These are phyloP conservation scores for Brassica carinata DNA, from an alignment of 345 rosid species.

Conservation along the genomic window DNA sequence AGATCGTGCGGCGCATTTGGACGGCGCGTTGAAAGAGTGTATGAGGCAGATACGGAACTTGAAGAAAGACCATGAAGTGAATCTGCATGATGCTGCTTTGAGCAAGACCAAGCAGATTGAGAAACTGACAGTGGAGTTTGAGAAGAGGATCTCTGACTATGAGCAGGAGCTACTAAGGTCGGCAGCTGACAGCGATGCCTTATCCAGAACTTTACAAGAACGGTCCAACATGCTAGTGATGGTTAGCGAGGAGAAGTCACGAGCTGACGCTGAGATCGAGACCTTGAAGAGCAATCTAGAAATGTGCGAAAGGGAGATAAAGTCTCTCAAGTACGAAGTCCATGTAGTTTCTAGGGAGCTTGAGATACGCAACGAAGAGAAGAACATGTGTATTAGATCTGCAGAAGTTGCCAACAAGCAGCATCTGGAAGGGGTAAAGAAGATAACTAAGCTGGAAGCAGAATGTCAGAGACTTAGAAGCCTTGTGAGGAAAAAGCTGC, in stretches of 20 bases:
- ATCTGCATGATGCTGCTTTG: constrained; percentile 61
- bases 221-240: constrained; percentile 75
- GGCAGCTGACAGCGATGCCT: constrained; percentile 72
- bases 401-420: constrained; percentile 93
- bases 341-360: constrained; percentile 79
- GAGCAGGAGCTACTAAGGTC: constrained; percentile 76
- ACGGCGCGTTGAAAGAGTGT: constrained; percentile 90
- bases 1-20: constrained; percentile 79
- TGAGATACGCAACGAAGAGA: constrained; percentile 92
- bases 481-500: constrained; percentile 90
- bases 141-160: constrained; percentile 52
- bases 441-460: constrained; percentile 86
- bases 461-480: constrained; percentile 93
- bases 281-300: constrained; percentile 74
- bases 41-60: constrained; percentile 82
- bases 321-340: constrained; percentile 77
- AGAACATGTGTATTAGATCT: constrained; percentile 90
- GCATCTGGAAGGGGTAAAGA: constrained; percentile 87
- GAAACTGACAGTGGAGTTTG: constrained; percentile 62
- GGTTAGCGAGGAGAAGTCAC: constrained; percentile 71
- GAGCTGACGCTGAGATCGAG: constrained; percentile 82
- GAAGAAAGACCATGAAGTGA: constrained; percentile 85
- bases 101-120: constrained; percentile 67
- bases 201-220: constrained; percentile 78
- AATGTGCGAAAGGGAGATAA: constrained; percentile 79